A percentile compares a stretch with the other conserved stretches of the same genome.
Conservation (phyloP, 345 rosid species). For the Syzygium aromaticum region DNA sequence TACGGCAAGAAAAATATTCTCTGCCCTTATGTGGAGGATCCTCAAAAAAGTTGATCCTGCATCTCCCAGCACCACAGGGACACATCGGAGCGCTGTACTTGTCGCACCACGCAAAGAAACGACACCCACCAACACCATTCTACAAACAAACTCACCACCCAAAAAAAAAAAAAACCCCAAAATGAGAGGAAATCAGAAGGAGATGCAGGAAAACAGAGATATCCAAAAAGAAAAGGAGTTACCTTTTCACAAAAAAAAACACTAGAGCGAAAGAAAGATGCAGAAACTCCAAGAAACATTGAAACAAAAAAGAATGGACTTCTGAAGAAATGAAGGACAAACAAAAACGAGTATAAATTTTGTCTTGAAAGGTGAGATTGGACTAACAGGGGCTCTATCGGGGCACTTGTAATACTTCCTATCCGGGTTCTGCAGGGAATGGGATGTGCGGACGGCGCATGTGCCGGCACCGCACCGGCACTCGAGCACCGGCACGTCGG, state of each 20-base stretch:
- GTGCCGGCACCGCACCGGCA: conserved; percentile 24
- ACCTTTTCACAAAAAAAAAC: neutral
- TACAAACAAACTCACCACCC: neutral
- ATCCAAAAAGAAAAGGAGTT: neutral
- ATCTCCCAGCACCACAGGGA: conserved; percentile 28
- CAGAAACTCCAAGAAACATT: neutral
- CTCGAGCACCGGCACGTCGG: conserved; percentile 10
- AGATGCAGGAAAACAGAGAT: neutral
- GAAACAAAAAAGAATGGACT: neutral
- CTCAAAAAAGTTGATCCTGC: conserved; percentile 5
- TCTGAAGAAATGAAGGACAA: neutral
- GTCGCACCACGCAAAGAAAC: conserved; percentile 30
- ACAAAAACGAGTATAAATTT: neutral
- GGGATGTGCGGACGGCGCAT: conserved; percentile 9
- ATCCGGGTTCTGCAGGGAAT: conserved; percentile 8
- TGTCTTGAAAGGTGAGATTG: neutral
- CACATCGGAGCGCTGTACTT: conserved; percentile 17
- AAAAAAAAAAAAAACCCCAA: neutral
- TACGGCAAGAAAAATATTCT: conserved; percentile 17
- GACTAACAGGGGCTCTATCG: neutral
- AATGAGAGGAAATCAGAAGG: neutral
- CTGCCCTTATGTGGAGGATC: neutral
- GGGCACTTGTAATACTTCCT: conserved; percentile 24
- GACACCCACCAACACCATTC: conserved; percentile 1
- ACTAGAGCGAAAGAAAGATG: neutral